These are phyloP conservation scores for Fibroporia radiculosa DNA, from an alignment of 768 basidiomycete genomes.

Conservation along the genomic window DNA sequence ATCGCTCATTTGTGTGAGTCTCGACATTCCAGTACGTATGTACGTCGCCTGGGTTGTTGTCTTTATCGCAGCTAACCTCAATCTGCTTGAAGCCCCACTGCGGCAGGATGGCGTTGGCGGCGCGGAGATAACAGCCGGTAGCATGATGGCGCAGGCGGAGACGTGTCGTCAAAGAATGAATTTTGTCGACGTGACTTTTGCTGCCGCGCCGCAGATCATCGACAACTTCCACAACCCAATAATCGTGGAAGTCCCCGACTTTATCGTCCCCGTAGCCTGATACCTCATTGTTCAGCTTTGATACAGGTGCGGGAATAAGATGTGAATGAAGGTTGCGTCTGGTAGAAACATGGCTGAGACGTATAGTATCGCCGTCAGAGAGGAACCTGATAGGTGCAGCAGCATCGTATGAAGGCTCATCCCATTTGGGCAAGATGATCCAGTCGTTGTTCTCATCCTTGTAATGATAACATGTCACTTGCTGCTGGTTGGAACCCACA, in stretches of 20 bases:
- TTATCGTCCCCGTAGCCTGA: constrained; percentile 91
- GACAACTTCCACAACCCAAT: constrained; percentile 91
- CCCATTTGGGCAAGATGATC: constrained; percentile 76
- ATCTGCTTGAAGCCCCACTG: constrained; percentile 99
- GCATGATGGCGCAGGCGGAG: constrained; percentile 73
- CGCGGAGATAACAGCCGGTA: constrained; percentile 83
- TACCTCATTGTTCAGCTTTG: constrained; percentile 87
- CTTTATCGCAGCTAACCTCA: constrained; percentile 90
- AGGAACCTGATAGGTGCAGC: constrained; percentile 66
- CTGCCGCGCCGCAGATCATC: constrained; percentile 74
- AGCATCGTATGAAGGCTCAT: constrained; percentile 56
- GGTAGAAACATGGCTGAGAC: constrained; percentile 77
- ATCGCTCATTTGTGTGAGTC: constrained; percentile 90
- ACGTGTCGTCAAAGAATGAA: constrained; percentile 89
- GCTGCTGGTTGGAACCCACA: constrained; percentile 86
- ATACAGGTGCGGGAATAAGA: constrained; percentile 75
- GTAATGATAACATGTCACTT: constrained; percentile 99
- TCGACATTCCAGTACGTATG: constrained; percentile 99
- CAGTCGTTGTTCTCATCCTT: constrained; percentile 98
- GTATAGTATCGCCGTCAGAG: constrained; percentile 66
- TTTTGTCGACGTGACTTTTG: constrained; percentile 48
- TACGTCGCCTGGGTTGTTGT: constrained; percentile 69
- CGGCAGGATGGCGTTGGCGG: constrained; percentile 82
- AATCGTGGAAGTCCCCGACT: constrained; percentile 80
- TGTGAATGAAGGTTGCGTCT: constrained; percentile 92